Evolutionary conservation across 2,329 filamentous ascomycete species (phyloP).

Genomic region (Diplodia seriata): DNA sequence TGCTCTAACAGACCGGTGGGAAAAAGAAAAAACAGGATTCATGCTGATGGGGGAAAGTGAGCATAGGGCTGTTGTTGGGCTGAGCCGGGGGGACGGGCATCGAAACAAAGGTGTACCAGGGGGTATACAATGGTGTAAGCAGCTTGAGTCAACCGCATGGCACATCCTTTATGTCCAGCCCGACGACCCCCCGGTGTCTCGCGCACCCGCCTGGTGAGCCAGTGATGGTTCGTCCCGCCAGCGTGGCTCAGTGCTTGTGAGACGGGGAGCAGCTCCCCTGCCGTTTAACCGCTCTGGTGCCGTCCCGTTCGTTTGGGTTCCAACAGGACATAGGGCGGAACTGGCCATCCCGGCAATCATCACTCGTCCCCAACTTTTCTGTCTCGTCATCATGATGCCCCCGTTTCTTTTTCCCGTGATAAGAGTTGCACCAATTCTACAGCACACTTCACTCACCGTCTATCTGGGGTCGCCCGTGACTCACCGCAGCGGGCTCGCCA

Average conservation of each 20-base stretch:
- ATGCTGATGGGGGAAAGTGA: not conserved
- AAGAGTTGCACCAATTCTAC: slow-evolving; percentile 2
- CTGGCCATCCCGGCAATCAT: slow-evolving; percentile 5
- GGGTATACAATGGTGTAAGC: slow-evolving; percentile 18
- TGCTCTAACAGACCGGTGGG: slow-evolving; percentile 17
- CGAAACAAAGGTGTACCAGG: slow-evolving; percentile 18
- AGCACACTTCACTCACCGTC: slow-evolving; percentile 17
- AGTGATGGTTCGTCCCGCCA: slow-evolving; percentile 13
- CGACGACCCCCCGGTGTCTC: not conserved
- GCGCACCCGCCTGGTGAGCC: slow-evolving; percentile 5
- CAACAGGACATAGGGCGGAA: slow-evolving; percentile 1
- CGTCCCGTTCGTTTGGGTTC: slow-evolving; percentile 7
- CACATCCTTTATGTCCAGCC: not conserved
- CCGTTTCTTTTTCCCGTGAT: slow-evolving; percentile 3
- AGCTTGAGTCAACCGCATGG: slow-evolving; percentile 20
- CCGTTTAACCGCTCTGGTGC: slow-evolving; percentile 8
- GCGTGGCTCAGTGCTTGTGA: slow-evolving; percentile 20
- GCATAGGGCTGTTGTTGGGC: slow-evolving; percentile 17
- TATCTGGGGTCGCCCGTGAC: slow-evolving; percentile 6
- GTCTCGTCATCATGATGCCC: slow-evolving; percentile 5
- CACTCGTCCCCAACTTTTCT: slow-evolving; percentile 11
- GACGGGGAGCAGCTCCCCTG: slow-evolving; percentile 7
- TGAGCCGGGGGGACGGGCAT: slow-evolving; percentile 21
- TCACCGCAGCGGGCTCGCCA: slow-evolving; percentile 14
- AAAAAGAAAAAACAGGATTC: slow-evolving; percentile 26